Conservation (phyloP, 2,329 filamentous ascomycete genomes). For the Trichoderma cornu-damae region DNA sequence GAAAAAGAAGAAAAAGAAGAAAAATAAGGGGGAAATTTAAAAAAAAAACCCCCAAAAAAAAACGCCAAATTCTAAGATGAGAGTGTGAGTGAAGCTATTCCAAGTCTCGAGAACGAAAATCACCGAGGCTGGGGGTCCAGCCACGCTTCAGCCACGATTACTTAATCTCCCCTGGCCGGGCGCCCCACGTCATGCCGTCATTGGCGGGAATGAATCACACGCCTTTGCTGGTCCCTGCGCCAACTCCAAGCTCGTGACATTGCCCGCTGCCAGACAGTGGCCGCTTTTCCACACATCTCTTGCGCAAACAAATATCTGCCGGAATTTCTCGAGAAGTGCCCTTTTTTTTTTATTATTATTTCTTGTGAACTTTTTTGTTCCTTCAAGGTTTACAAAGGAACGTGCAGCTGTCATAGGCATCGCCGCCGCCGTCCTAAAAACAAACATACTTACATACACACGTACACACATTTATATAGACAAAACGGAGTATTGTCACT, state of each 20-base stretch:
- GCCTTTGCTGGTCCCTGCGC: conserved; percentile 17
- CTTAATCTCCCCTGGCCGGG: too few relatives aligned
- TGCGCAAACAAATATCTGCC: neutral
- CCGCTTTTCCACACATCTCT: neutral
- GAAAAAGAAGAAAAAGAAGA: too few relatives aligned
- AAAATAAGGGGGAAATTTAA: too few relatives aligned
- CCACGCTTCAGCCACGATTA: too few relatives aligned
- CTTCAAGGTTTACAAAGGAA: neutral
- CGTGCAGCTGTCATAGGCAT: neutral
- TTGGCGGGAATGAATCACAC: conserved; percentile 15
- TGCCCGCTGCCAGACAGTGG: conserved; percentile 2
- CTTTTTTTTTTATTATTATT: neutral
- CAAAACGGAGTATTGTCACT: conserved; percentile 3
- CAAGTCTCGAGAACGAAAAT: too few relatives aligned
- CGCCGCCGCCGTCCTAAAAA: neutral
- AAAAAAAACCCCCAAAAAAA: too few relatives aligned
- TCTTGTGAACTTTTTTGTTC: too few relatives aligned
- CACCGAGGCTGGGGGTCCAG: too few relatives aligned
- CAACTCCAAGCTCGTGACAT: conserved; percentile 19
- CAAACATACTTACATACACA: neutral
- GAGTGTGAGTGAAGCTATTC: neutral
- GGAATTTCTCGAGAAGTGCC: neutral
- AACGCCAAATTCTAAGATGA: neutral
- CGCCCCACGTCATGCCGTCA: conserved; percentile 19
- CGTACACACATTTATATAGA: too few relatives aligned